Evolutionary conservation across 768 basidiomycete species (phyloP), one percentile per base, ranked within the genome.

Genomic region (Lactarius quietus): DNA sequence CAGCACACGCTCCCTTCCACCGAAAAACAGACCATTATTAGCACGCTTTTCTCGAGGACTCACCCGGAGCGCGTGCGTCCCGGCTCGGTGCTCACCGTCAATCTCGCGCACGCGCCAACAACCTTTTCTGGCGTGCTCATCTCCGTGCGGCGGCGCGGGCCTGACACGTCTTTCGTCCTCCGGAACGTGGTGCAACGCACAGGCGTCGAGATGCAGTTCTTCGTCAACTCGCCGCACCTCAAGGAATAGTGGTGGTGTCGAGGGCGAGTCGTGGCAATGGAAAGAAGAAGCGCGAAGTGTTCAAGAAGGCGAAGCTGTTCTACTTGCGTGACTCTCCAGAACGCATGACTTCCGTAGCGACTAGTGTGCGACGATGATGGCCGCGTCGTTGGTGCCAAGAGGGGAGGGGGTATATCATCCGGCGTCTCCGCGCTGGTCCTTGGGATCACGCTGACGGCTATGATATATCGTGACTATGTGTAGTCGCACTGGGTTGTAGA

Each of bases 151-250:
- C 84, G 92, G 71, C 84, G 90, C 43, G 95, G 95, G 1, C 82
- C 86, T 33, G 92, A 93, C 77, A 94, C 93, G 31, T 89, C 87
- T n/a, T 91, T 98, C 73, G 81, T 87, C 60, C 78, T 98, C 59
- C 84, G 96, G 68, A 98, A 98, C 77, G 85, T 97, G 69, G 83
- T 98, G 59, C 90, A 93, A 71, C 83, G 93, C 68, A 93, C 90
- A 15, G 95, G 95, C 15, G 89, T 97, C 43, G 96, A 98, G 81
- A 89, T 93, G 89, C 89, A 89, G 72, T 91, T 93, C 78, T 94
- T 89, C 74, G 86, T 88, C 68, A 86, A 85, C 72, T 92, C 90
- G 59, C 95, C 96, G 33, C 84, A 92, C 73, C 72, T 98, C 76
- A 93, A 92, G 81, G 87, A 90, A 89, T 98, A 76, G 87, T 87